phyloP scores from a whole-genome alignment of 805 yeast species.

The Lachancea quebecensis region DNA sequence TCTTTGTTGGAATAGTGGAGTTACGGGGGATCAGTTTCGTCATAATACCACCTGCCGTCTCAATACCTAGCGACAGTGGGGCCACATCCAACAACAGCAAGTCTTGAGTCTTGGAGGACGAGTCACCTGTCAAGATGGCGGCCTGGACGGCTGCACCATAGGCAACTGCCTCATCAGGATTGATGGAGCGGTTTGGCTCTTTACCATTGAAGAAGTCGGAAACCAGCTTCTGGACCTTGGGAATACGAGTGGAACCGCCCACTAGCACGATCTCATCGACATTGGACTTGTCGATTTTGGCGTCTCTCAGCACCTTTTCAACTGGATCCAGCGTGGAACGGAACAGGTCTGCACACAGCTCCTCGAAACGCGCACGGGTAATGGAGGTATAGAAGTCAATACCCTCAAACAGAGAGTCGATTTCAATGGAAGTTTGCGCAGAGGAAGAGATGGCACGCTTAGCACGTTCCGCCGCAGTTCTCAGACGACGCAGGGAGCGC shows the following conservation, averaged over 20 bases:
- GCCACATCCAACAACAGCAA: conserved; percentile 92
- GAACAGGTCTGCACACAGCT: conserved; percentile 87
- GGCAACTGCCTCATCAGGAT: conserved; percentile 99
- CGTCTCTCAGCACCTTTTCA: conserved; percentile 86
- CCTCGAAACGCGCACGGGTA: conserved; percentile 97
- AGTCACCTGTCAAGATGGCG: conserved; percentile 92
- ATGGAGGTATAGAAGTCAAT: conserved; percentile 92
- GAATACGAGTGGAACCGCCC: conserved; percentile 98
- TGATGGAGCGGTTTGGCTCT: conserved; percentile 93
- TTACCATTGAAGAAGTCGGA: conserved; percentile 96
- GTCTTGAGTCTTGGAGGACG: conserved; percentile 94
- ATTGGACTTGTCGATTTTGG: conserved; percentile 82
- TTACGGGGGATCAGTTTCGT: conserved; percentile 95
- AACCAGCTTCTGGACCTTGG: conserved; percentile 91
- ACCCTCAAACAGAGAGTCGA: conserved; percentile 93
- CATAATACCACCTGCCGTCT: conserved; percentile 99
- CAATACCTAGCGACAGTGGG: conserved; percentile 95
- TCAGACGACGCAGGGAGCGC: conserved; percentile 92
- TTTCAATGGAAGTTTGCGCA: conserved; percentile 91
- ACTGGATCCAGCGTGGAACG: conserved; percentile 93
- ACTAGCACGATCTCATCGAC: conserved; percentile 90
- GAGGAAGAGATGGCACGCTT: conserved; percentile 96
- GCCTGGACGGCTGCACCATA: conserved; percentile 99
- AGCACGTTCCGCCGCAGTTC: conserved; percentile 98
- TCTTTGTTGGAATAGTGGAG: conserved; percentile 95